These are phyloP conservation scores for Lachnellula willkommii DNA, from an alignment of 2,329 filamentous ascomycete genomes.

Conservation along the genomic window DNA sequence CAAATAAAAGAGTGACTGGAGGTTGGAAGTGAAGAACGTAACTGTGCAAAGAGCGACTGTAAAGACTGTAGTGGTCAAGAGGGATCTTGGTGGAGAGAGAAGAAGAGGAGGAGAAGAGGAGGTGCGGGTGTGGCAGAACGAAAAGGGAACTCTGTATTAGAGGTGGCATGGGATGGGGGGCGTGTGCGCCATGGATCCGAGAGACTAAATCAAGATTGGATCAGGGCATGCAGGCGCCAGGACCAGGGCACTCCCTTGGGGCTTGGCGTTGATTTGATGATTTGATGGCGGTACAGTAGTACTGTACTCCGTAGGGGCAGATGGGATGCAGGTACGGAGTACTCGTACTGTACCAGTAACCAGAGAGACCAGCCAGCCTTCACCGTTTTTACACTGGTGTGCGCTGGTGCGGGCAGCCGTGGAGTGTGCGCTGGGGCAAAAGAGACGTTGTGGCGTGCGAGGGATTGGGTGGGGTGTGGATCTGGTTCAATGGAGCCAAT, in stretches of 20 bases:
- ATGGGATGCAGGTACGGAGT: slow-evolving; percentile 9
- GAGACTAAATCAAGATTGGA: slow-evolving; percentile 15
- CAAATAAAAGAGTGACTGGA: slow-evolving; percentile 30
- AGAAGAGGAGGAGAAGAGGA: slow-evolving; percentile 11
- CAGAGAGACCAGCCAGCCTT: not conserved
- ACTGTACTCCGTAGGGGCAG: not conserved
- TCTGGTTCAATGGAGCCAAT: no score
- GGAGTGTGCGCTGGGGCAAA: not conserved
- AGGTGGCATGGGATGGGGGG: slow-evolving; percentile 10
- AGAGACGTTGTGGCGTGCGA: not conserved
- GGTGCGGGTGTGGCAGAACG: slow-evolving; percentile 9
- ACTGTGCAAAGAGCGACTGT: slow-evolving; percentile 26
- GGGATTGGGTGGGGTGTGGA: not conserved
- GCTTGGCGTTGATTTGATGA: not conserved
- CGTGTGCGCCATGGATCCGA: not conserved
- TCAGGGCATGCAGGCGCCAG: slow-evolving; percentile 7
- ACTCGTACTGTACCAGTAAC: no score
- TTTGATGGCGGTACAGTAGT: not conserved
- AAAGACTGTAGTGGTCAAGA: slow-evolving; percentile 30
- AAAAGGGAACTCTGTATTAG: slow-evolving; percentile 18
- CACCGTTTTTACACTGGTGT: not conserved
- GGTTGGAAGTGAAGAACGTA: slow-evolving; percentile 26
- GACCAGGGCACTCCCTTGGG: not conserved
- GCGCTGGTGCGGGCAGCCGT: not conserved
- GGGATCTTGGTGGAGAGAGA: slow-evolving; percentile 24